Base-by-base conservation (phyloP, 73 alveolate species). In the Uronychia setigera region DNA sequence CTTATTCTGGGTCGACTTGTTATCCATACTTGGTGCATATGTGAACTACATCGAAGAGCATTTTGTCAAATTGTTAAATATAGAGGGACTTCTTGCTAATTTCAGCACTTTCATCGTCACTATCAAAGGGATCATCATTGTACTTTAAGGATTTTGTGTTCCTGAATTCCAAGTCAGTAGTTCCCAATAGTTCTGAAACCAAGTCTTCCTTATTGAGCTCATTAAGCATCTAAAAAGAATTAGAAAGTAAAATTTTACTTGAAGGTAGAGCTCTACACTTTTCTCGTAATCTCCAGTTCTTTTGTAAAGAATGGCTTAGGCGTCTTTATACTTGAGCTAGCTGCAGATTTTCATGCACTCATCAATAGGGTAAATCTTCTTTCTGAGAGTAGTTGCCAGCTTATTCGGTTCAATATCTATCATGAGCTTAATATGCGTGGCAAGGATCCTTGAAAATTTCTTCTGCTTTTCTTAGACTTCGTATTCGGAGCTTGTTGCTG, bases 11-110 rank as follows among this genome's bases (percentile, higher is more conserved):
- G 29, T 87, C 93, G 0, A 86, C 11, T 26, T 80, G 34, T 1
- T 81, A 31, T 11, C 93, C 93, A 35, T 59, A 80, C 79, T 87
- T 87, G 25, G 27, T 86, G 60, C 93, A 87, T n/a, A 87, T 87
- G 26, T 87, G 33, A 29, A 87, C 29, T 1, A 58, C 58, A 13
- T 87, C 59, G 29, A 35, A 19, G 9, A 87, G 32, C 26, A 80
- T 60, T 26, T 31, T 19, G 34, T 87, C 93, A 74, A 58, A 87
- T 27, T 85, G 77, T 58, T 0, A 0, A 27, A 87, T 81, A 59
- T 59, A 76, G 26, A 34, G 60, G 33, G 33, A 35, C 0, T 80
- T 33, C 33, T 29, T 59, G 0, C 31, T 31, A 1, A 29, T 27
- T 11, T 11, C 85, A 11, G 46, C 79, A 86, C n/a, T 31, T 33